Evolutionary conservation across 2,329 filamentous ascomycete species (phyloP).

Genomic region (Tolypocladium nubicola): DNA sequence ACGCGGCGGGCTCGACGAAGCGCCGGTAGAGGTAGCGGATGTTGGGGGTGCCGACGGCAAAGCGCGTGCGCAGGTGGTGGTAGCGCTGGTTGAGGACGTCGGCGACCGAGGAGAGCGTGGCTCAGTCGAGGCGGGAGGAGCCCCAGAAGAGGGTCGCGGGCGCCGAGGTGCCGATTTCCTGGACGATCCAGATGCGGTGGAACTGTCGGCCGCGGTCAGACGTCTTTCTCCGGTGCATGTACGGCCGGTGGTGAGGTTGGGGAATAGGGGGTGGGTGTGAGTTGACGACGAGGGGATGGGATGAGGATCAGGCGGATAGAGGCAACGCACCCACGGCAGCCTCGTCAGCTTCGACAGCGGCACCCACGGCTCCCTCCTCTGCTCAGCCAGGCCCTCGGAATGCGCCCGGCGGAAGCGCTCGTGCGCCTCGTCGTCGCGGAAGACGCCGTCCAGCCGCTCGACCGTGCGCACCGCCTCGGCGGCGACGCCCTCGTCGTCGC

Average conservation of each 20-base stretch:
- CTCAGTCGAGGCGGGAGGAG: slow-evolving; percentile 19
- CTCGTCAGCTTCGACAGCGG: slow-evolving; percentile 21
- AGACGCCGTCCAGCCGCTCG: slow-evolving; percentile 15
- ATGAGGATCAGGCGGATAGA: neutral
- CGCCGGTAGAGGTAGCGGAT: slow-evolving; percentile 20
- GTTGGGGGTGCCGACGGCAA: slow-evolving; percentile 19
- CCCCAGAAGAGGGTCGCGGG: slow-evolving; percentile 24
- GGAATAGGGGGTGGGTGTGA: neutral
- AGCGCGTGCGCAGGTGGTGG: slow-evolving; percentile 18
- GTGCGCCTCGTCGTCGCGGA: slow-evolving; percentile 18
- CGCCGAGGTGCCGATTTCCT: slow-evolving; percentile 23
- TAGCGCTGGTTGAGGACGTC: slow-evolving; percentile 21
- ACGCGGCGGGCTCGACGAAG: slow-evolving; percentile 18
- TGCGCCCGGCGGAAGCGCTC: slow-evolving; percentile 15
- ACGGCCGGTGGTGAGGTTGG: neutral
- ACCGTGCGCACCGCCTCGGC: slow-evolving; percentile 16
- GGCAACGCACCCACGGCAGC: slow-evolving; percentile 20
- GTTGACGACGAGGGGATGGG: neutral
- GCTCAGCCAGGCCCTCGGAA: slow-evolving; percentile 17
- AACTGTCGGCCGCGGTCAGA: slow-evolving; percentile 12
- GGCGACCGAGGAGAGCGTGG: slow-evolving; percentile 17
- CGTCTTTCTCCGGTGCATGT: neutral
- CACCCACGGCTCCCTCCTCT: slow-evolving; percentile 16
- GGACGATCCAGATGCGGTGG: slow-evolving; percentile 24
- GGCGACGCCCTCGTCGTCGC: slow-evolving; percentile 16